phyloP scores from a whole-genome alignment of 768 basidiomycete species.

The Amylocystis lapponica region DNA sequence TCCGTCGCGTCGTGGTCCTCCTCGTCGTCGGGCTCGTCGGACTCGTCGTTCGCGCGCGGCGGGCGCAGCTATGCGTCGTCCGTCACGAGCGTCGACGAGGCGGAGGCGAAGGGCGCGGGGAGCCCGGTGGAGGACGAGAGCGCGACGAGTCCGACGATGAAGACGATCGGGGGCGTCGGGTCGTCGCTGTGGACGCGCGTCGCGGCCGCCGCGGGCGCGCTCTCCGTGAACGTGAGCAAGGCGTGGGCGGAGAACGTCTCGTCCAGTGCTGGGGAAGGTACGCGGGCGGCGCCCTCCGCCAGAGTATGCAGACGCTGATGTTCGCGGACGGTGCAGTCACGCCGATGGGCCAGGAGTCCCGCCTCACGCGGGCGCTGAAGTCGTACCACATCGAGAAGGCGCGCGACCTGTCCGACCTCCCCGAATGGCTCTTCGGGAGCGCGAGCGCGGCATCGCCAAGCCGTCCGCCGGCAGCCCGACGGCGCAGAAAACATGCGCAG shows the following conservation, averaged over 20 bases:
- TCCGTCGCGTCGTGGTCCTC: slow-evolving; percentile 5
- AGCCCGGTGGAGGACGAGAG: slow-evolving; percentile 1
- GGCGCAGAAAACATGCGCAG: slow-evolving; percentile 8
- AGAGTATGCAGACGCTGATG: neutral
- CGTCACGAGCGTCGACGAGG: slow-evolving; percentile 11
- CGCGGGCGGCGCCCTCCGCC: no score
- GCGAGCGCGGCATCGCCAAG: slow-evolving; percentile 35
- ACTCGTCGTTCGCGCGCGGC: slow-evolving; percentile 1
- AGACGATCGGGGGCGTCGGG: slow-evolving; percentile 23
- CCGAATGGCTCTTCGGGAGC: slow-evolving; percentile 62
- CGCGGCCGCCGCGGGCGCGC: slow-evolving; percentile 43
- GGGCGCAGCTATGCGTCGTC: slow-evolving; percentile 16
- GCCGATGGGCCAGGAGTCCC: slow-evolving; percentile 51
- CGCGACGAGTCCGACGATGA: neutral
- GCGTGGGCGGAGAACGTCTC: slow-evolving; percentile 46
- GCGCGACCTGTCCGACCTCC: slow-evolving; percentile 49
- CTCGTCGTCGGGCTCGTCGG: slow-evolving; percentile 12
- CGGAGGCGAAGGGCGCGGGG: slow-evolving; percentile 6
- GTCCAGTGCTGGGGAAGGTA: slow-evolving; percentile 41
- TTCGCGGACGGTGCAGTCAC: slow-evolving; percentile 30
- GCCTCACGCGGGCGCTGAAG: slow-evolving; percentile 60
- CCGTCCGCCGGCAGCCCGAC: slow-evolving; percentile 7
- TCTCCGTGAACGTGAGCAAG: slow-evolving; percentile 53
- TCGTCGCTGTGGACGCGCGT: slow-evolving; percentile 52
- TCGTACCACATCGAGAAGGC: slow-evolving; percentile 62